A percentile compares a stretch with the other conserved stretches of the same genome.
phyloP scores from a whole-genome alignment of 1,139 yeast species.

The Geotrichum citri-aurantii region DNA sequence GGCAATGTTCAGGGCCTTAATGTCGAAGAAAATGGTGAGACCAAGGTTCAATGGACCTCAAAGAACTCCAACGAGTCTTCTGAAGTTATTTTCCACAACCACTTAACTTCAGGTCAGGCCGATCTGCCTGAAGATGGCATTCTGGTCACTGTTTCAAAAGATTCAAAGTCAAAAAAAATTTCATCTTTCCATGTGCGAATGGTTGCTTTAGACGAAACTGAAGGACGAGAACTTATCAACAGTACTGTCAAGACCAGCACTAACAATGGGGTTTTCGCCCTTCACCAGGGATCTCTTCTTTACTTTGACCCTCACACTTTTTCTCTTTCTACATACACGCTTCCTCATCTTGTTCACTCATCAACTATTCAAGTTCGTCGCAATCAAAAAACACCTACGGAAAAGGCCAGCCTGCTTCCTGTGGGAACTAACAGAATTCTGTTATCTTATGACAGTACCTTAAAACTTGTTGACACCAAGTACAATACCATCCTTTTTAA shows the following conservation, averaged over 20 bases:
- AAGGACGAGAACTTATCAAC: conserved; percentile 20
- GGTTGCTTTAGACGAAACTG: conserved; percentile 22
- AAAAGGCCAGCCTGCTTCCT: conserved; percentile 8
- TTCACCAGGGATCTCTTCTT: conserved; percentile 16
- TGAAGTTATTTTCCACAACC: conserved; percentile 19
- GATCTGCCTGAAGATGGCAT: conserved; percentile 25
- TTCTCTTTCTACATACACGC: conserved; percentile 12
- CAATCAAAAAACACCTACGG: conserved; percentile 8
- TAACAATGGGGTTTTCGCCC: conserved; percentile 12
- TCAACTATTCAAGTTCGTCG: conserved; percentile 15
- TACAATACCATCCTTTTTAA: conserved; percentile 40
- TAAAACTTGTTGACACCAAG: conserved; percentile 40
- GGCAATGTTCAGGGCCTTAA: conserved; percentile 22
- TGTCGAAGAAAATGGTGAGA: conserved; percentile 13
- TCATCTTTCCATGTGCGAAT: conserved; percentile 22
- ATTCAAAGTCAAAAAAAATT: conserved; percentile 21
- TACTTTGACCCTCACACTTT: conserved; percentile 14
- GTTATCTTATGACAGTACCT: conserved; percentile 14
- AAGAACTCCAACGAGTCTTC: conserved; percentile 22
- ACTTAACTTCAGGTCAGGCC: conserved; percentile 16
- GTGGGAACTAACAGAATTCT: conserved; percentile 18
- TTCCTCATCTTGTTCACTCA: conserved; percentile 9
- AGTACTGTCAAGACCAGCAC: conserved; percentile 20
- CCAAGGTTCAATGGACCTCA: conserved; percentile 21
- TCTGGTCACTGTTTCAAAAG: conserved; percentile 23